Conservation (phyloP, 2,329 filamentous ascomycete species). For the Clonostachys rosea region DNA sequence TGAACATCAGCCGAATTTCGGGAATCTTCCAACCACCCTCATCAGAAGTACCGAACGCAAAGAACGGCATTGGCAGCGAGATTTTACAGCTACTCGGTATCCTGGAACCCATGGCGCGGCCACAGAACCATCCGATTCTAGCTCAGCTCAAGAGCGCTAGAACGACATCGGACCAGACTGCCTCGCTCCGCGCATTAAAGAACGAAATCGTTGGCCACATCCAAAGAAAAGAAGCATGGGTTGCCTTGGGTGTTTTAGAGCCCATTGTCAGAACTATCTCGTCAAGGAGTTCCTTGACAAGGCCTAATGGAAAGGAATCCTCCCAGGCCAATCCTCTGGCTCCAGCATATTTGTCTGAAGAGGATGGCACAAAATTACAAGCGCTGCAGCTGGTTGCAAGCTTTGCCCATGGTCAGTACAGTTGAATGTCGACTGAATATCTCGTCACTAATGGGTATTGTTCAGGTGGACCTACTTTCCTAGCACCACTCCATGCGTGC, state of each 20-base stretch:
- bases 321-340: slow-evolving; percentile 13
- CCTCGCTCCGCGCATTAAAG: slow-evolving; percentile 70
- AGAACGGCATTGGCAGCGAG: no score
- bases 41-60: no score
- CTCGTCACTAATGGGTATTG: not conserved
- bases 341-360: slow-evolving; percentile 38
- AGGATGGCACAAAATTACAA: slow-evolving; percentile 68
- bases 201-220: slow-evolving; percentile 87
- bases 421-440: no score
- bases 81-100: not conserved
- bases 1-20: no score
- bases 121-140: slow-evolving; percentile 47
- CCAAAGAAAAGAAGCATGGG: slow-evolving; percentile 77
- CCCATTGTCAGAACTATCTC: slow-evolving; percentile 45
- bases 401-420: slow-evolving; percentile 68
- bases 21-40: no score
- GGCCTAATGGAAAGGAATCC: slow-evolving; percentile 31
- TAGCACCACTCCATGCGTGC: slow-evolving; percentile 67
- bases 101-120: slow-evolving; percentile 42
- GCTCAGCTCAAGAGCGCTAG: slow-evolving; percentile 52
- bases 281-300: slow-evolving; percentile 20
- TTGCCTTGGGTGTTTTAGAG: slow-evolving; percentile 65
- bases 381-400: slow-evolving; percentile 82
- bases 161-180: slow-evolving; percentile 45
- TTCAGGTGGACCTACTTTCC: slow-evolving; percentile 74